Conservation (phyloP, 495 filamentous ascomycete genomes). For the Aspergillus kassunensis region DNA sequence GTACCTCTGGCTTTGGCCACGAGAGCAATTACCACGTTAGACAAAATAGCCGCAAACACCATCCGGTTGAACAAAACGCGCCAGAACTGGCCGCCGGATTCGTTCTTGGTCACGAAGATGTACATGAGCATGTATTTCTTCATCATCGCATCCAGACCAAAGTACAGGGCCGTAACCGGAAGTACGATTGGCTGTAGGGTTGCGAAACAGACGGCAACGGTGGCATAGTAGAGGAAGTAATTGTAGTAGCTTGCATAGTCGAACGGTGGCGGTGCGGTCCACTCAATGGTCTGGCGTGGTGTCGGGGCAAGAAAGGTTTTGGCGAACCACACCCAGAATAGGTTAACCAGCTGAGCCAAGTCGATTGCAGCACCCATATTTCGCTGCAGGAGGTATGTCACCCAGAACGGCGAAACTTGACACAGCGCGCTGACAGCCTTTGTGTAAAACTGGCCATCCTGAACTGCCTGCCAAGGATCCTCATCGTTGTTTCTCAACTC, state of each 20-base stretch:
- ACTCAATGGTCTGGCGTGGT: slow-evolving; percentile 87
- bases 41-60: slow-evolving; percentile 74
- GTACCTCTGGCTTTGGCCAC: slow-evolving; percentile 58
- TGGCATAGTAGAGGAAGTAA: slow-evolving; percentile 88
- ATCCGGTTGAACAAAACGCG: slow-evolving; percentile 85
- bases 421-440: slow-evolving; percentile 67
- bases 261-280: slow-evolving; percentile 87
- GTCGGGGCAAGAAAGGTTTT: slow-evolving; percentile 84
- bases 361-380: slow-evolving; percentile 90
- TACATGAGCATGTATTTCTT: slow-evolving; percentile 97
- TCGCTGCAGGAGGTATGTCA: slow-evolving; percentile 86
- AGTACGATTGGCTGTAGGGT: slow-evolving; percentile 86
- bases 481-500: slow-evolving; percentile 45
- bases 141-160: slow-evolving; percentile 76
- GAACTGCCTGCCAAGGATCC: slow-evolving; percentile 64
- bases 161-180: slow-evolving; percentile 88
- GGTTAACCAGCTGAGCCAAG: slow-evolving; percentile 74
- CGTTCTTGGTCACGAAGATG: slow-evolving; percentile 92
- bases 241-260: slow-evolving; percentile 98
- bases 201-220: slow-evolving; percentile 81
- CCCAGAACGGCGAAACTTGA: slow-evolving; percentile 84
- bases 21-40: slow-evolving; percentile 75
- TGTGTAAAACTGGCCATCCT: slow-evolving; percentile 54
- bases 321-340: slow-evolving; percentile 76
- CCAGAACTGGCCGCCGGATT: slow-evolving; percentile 95